These are phyloP conservation scores for Leptographium wingfieldii DNA, from an alignment of 2,329 filamentous ascomycete species.

Conservation along the genomic window DNA sequence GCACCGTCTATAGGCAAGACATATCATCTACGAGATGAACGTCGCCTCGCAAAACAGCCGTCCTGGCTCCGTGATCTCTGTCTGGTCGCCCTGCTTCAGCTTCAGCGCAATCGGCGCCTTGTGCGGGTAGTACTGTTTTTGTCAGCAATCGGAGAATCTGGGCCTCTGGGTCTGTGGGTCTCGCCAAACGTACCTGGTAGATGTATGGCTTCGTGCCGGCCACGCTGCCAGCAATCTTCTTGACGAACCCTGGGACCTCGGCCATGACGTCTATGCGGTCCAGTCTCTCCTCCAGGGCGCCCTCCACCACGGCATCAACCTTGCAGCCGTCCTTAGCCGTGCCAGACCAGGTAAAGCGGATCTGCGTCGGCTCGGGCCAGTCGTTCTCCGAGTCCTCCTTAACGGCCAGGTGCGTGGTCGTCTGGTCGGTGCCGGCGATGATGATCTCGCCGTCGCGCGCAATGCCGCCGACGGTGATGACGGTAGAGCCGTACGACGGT, in stretches of 20 bases:
- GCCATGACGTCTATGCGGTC: constrained; percentile 94
- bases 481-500: constrained; percentile 76
- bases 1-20: background rate
- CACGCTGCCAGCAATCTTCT: constrained; percentile 78
- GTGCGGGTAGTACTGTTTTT: constrained; percentile 52
- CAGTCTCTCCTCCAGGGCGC: constrained; percentile 51
- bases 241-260: constrained; percentile 90
- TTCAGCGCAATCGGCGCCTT: constrained; percentile 57
- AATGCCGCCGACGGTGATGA: constrained; percentile 72
- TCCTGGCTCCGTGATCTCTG: constrained; percentile 66
- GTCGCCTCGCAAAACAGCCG: constrained; percentile 78
- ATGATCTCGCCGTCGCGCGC: constrained; percentile 72
- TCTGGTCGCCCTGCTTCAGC: constrained; percentile 68
- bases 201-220: constrained; percentile 95
- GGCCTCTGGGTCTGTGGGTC: background rate
- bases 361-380: constrained; percentile 75
- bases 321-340: constrained; percentile 63
- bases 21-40: constrained; percentile 63
- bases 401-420: constrained; percentile 54
- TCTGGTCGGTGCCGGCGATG: constrained; percentile 53
- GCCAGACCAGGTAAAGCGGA: constrained; percentile 68
- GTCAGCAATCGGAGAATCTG: background rate
- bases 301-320: constrained; percentile 57
- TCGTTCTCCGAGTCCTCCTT: constrained; percentile 65
- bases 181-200: constrained; percentile 61